Percentiles rank a stretch among this genome's conserved stretches.
phyloP scores from a whole-genome alignment of 495 filamentous ascomycete genomes.

The Paragyromitra xinjiangensis region DNA sequence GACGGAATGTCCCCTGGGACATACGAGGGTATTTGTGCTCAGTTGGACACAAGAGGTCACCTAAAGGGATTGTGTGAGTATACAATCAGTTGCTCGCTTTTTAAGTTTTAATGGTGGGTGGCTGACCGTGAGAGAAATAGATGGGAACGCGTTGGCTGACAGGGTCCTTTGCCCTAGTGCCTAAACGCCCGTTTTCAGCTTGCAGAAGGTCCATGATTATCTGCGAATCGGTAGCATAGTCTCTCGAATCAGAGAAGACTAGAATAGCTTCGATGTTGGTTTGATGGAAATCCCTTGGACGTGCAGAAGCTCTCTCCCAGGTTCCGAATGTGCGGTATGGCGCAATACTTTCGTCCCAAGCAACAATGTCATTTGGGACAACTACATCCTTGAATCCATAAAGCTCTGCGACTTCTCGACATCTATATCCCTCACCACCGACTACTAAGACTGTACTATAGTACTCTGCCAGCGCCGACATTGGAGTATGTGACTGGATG shows the following conservation, averaged over 20 bases:
- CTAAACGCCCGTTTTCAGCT: conserved; percentile 73
- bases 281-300: conserved; percentile 70
- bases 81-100: background rate
- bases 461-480: conserved; percentile 72
- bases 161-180: conserved; percentile 74
- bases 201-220: conserved; percentile 86
- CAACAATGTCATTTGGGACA: conserved; percentile 73
- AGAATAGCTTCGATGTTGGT: conserved; percentile 82
- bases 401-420: conserved; percentile 71
- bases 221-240: conserved; percentile 85
- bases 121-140: conserved; percentile 57
- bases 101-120: background rate
- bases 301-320: conserved; percentile 66
- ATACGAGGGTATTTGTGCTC: conserved; percentile 77
- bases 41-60: conserved; percentile 79
- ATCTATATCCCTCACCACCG: conserved; percentile 71
- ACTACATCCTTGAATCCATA: conserved; percentile 74
- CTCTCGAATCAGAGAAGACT: conserved; percentile 82
- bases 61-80: conserved; percentile 72
- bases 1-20: conserved; percentile 79
- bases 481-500: conserved; percentile 74
- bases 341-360: conserved; percentile 68
- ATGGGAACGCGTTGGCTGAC: conserved; percentile 74
- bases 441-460: conserved; percentile 73
- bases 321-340: conserved; percentile 70